These are phyloP conservation scores for Moricandia arvensis DNA, from an alignment of 345 rosid genomes.

Conservation along the genomic window DNA sequence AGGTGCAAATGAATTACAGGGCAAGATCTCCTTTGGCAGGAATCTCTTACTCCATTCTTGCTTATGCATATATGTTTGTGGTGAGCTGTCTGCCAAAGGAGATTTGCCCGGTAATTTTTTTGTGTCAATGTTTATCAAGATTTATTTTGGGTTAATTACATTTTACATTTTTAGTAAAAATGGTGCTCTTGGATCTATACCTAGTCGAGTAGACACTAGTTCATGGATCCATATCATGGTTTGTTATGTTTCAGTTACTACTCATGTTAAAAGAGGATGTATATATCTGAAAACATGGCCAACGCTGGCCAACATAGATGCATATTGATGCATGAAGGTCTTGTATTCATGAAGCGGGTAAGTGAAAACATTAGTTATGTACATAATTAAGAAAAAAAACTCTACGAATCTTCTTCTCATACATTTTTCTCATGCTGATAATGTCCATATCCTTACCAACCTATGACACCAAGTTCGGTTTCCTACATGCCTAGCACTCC, in stretches of 20 bases:
- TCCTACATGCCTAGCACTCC: too few species aligned
- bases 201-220: neutral
- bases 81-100: constrained; percentile 24
- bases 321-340: neutral
- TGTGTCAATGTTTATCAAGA: neutral
- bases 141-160: neutral
- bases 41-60: constrained; percentile 15
- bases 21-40: constrained; percentile 27
- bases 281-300: neutral
- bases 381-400: neutral
- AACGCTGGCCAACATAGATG: neutral
- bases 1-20: constrained; percentile 29
- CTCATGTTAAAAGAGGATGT: neutral
- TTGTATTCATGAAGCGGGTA: neutral
- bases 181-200: neutral
- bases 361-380: neutral
- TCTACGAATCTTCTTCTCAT: too few species aligned
- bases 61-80: constrained; percentile 20
- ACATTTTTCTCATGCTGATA: too few species aligned
- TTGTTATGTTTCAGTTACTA: neutral
- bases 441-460: too few species aligned
- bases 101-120: constrained; percentile 29
- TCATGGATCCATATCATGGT: neutral
- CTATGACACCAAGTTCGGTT: too few species aligned
- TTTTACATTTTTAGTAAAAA: neutral